A percentile compares a stretch with the other conserved stretches of the same genome.
Conservation (phyloP, 1,284 basidiomycete genomes). For the Tilletia caries region DNA sequence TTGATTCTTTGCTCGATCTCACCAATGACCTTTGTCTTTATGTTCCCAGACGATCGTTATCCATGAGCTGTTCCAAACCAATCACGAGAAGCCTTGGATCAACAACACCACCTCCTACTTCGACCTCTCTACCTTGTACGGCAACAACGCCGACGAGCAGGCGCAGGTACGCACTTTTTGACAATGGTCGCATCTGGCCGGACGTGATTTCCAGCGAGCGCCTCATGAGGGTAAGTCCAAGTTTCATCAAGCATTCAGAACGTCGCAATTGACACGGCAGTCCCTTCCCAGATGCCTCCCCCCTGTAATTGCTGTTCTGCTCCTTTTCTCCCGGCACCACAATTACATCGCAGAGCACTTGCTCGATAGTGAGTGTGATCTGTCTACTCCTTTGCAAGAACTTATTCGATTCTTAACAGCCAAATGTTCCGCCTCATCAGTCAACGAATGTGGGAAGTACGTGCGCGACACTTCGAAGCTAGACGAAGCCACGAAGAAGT, state of each 20-base stretch:
- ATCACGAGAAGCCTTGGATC: conserved; percentile 49
- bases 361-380: conserved; percentile 55
- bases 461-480: conserved; percentile 24
- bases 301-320: conserved; percentile 66
- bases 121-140: conserved; percentile 73
- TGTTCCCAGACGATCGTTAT: not conserved
- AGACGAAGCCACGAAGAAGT: conserved; percentile 19
- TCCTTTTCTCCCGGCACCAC: conserved; percentile 66
- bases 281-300: conserved; percentile 63
- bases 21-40: not conserved
- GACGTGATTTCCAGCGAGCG: conserved; percentile 69
- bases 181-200: conserved; percentile 60
- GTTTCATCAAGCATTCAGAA: too few species aligned
- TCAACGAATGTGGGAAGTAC: conserved; percentile 32
- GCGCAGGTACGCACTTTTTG: conserved; percentile 61
- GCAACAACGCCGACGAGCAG: conserved; percentile 61
- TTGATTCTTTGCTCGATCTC: too few species aligned
- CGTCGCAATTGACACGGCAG: not conserved
- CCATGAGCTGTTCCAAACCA: conserved; percentile 24
- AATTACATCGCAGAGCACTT: conserved; percentile 74
- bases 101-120: conserved; percentile 73
- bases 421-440: not conserved
- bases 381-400: not conserved
- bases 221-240: conserved; percentile 57
- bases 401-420: not conserved